Base-by-base conservation (phyloP, 148 eudicot genomes). In the Nyssa sinensis region DNA sequence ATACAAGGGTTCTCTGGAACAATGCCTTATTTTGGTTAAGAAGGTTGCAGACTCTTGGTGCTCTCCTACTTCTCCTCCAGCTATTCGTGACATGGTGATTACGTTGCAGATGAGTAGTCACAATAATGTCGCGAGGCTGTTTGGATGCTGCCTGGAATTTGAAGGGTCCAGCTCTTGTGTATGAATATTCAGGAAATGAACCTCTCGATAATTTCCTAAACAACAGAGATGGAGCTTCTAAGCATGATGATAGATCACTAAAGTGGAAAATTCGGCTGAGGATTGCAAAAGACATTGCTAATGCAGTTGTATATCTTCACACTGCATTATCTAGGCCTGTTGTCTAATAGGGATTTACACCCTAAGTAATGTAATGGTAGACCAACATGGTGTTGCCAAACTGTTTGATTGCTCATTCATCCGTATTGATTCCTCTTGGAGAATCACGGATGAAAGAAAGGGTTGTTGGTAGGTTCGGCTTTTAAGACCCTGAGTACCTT, bases 311-410 rank as follows among this genome's bases (percentile, higher is more conserved):
- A 31, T 74, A 64, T 47, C 70, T 65, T 17, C 77, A 74, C 19
- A 74, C 57, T 53, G 70, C 33, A 27, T 74, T 74, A 62, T 9
- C 59, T 24, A 74, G 30, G 30, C 77, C 70, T 32, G 35, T 74
- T 7, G 63, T 74, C 23, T n/a, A 34, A 64, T 21, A 64, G 62
- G 34, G 39, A 51, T 53, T 13, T 74, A 35, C 29, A n/a, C 19
- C 35, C 35, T n/a, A 24, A 30, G 13, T 27, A 55, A 74, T 11
- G 27, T 74, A 2, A 17, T 75, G 21, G 14, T 75, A 28, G 78
- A 60, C 53, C 41, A 59, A 44, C 44, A 62, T 34, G 55, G 71
- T 30, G 78, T 37, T 28, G 78, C 73, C 17, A 75, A 67, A 53
- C 9, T 75, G 4, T 34, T 28, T 1, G 66, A 60, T 32, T 67